phyloP scores from a whole-genome alignment of 2,329 filamentous ascomycete genomes.

The Leptographium procerum region DNA sequence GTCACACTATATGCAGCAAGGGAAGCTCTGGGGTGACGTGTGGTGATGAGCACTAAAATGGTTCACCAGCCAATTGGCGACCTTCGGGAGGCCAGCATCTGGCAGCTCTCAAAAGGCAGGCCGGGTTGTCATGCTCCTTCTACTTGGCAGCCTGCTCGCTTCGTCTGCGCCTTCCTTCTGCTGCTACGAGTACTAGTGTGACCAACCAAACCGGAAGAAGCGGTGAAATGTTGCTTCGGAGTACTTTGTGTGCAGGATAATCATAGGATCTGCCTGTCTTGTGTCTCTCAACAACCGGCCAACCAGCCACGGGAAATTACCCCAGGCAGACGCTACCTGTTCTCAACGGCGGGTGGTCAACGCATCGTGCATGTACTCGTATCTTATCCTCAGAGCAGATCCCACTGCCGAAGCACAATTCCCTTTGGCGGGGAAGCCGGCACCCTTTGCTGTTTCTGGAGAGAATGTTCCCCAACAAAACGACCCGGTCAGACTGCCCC shows the following conservation, averaged over 20 bases:
- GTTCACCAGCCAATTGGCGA: neutral
- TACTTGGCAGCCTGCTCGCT: neutral
- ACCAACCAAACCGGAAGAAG: neutral
- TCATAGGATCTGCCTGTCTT: neutral
- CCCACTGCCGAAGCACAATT: neutral
- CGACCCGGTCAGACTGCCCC: neutral
- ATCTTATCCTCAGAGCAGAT: neutral
- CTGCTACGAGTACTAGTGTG: too few relatives aligned
- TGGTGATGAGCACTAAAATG: neutral
- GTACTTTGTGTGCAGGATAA: too few relatives aligned
- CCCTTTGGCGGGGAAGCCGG: neutral
- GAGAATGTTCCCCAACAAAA: neutral
- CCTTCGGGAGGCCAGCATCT: neutral
- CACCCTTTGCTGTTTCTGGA: neutral
- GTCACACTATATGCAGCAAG: constrained; percentile 3
- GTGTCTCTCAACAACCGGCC: neutral
- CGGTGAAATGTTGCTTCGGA: neutral
- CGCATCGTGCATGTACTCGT: neutral
- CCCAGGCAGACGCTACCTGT: neutral
- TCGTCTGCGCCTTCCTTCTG: neutral
- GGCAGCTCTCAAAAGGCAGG: neutral
- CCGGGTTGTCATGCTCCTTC: neutral
- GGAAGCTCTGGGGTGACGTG: neutral
- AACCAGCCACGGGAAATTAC: neutral
- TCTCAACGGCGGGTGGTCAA: neutral